Conservation (phyloP, 495 filamentous ascomycete species). For the Cryomyces minteri region DNA sequence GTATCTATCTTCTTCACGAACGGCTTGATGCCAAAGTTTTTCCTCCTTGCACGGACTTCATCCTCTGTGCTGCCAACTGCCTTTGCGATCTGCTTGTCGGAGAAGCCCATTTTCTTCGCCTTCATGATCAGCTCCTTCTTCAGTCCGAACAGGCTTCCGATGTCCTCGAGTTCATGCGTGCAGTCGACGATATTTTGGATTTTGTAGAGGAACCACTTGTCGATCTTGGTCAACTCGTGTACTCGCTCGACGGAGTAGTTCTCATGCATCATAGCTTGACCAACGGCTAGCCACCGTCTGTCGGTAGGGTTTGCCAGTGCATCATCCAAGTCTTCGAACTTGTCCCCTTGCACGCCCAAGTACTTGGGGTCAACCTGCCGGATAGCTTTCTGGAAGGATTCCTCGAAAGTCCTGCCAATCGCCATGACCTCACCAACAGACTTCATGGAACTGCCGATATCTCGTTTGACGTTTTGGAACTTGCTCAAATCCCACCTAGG, state of each 20-base stretch:
- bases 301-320: conserved; percentile 83
- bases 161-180: conserved; percentile 66
- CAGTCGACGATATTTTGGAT: conserved; percentile 89
- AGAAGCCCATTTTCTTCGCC: conserved; percentile 96
- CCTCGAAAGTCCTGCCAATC: conserved; percentile 93
- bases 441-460: conserved; percentile 95
- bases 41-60: conserved; percentile 67
- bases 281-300: conserved; percentile 89
- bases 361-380: conserved; percentile 87
- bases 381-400: conserved; percentile 98
- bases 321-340: conserved; percentile 85
- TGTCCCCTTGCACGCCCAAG: conserved; percentile 83
- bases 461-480: conserved; percentile 95
- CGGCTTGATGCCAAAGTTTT: conserved; percentile 66
- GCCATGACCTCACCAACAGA: conserved; percentile 99
- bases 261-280: conserved; percentile 95
- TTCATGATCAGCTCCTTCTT: conserved; percentile 73
- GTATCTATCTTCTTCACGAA: conserved; percentile 99
- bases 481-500: conserved; percentile 94
- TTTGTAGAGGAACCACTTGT: conserved; percentile 96
- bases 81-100: conserved; percentile 81
- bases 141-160: conserved; percentile 71
- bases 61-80: conserved; percentile 77
- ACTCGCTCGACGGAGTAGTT: conserved; percentile 79
- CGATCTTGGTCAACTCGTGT: conserved; percentile 89